These are phyloP conservation scores for Mycena haematopus DNA, from an alignment of 768 basidiomycete species.

Conservation along the genomic window DNA sequence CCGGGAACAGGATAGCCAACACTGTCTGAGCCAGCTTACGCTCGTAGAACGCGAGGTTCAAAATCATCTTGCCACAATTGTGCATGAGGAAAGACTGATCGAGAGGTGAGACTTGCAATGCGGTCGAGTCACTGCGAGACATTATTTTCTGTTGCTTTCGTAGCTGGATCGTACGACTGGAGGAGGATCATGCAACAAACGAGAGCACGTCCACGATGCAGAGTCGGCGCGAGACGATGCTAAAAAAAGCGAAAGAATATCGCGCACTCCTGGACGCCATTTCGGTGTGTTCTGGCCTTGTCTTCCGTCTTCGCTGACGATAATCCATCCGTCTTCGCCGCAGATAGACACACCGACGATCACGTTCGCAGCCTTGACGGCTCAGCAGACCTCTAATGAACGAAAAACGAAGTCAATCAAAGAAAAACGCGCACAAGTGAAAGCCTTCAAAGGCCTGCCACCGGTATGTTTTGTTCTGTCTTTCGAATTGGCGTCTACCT, in stretches of 20 bases:
- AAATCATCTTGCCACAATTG: constrained; percentile 39
- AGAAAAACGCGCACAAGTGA: constrained; percentile 50
- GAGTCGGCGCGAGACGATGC: constrained; percentile 46
- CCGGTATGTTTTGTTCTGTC: constrained; percentile 37
- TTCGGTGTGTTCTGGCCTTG: constrained; percentile 33
- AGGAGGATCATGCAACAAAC: constrained; percentile 31
- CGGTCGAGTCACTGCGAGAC: background rate
- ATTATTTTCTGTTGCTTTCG: no score
- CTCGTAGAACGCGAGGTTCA: constrained; percentile 46
- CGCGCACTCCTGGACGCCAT: constrained; percentile 46
- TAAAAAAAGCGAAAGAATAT: constrained; percentile 55
- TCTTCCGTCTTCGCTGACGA: background rate
- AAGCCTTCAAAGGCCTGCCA: constrained; percentile 56
- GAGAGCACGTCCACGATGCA: constrained; percentile 43
- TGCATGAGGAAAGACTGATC: constrained; percentile 45
- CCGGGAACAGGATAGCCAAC: constrained; percentile 38
- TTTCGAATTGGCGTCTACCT: background rate
- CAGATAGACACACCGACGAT: constrained; percentile 41
- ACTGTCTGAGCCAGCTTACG: constrained; percentile 41
- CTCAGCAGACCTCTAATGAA: constrained; percentile 46
- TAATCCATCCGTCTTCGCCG: no score
- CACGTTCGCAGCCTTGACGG: constrained; percentile 46
- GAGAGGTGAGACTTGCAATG: constrained; percentile 41
- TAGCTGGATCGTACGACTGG: constrained; percentile 46
- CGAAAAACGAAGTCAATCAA: constrained; percentile 46